These are phyloP conservation scores for Rhazya stricta DNA, from an alignment of 257 asterid genomes.

Conservation along the genomic window DNA sequence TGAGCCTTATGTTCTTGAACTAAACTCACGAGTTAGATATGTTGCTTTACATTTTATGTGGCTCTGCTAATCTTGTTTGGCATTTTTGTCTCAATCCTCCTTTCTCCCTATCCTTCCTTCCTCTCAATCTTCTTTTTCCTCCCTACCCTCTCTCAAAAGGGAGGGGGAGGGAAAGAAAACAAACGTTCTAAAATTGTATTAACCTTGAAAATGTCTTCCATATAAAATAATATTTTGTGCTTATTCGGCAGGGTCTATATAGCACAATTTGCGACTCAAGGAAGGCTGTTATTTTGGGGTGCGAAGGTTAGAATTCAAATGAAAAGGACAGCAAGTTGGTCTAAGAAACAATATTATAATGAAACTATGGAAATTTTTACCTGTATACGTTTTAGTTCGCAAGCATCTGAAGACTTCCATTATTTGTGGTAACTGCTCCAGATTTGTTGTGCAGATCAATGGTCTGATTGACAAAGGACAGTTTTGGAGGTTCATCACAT, in stretches of 20 bases:
- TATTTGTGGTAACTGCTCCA: not conserved
- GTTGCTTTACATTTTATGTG: not conserved
- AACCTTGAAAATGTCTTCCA: not conserved
- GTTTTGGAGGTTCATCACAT: constrained; percentile 81
- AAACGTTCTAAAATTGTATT: not conserved
- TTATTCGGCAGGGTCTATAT: constrained; percentile 48
- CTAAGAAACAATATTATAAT: not conserved
- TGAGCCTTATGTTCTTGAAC: constrained; percentile 37
- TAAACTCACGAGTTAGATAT: not conserved
- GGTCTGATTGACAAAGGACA: constrained; percentile 78
- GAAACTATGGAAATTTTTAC: not conserved
- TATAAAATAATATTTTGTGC: not conserved
- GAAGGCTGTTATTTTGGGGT: constrained; percentile 69
- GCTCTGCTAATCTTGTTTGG: not conserved
- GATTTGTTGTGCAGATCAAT: constrained; percentile 56
- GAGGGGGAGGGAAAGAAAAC: not conserved
- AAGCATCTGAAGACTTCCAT: not conserved
- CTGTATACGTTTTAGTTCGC: not conserved
- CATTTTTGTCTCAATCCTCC: not conserved
- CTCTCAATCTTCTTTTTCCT: not conserved
- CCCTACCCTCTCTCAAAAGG: not conserved
- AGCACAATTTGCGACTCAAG: constrained; percentile 63
- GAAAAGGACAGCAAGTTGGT: not conserved
- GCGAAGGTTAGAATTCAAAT: constrained; percentile 59
- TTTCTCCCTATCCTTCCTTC: not conserved